phyloP scores from a whole-genome alignment of 169 alveolate genomes.

The Eimeria falciformis region DNA sequence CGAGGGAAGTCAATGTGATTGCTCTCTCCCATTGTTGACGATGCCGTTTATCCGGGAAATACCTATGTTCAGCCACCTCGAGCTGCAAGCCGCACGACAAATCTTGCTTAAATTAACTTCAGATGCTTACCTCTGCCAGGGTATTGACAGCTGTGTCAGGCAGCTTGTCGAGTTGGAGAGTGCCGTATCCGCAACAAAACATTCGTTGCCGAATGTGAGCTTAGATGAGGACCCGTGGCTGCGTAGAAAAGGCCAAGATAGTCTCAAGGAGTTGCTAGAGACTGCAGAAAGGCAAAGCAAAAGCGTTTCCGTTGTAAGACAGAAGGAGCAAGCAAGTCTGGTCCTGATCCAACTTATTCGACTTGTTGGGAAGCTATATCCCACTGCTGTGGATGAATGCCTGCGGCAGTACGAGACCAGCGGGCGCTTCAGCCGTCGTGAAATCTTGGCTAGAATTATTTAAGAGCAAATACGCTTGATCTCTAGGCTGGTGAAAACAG shows the following conservation, averaged over 20 bases:
- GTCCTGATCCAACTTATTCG: slow-evolving; percentile 9
- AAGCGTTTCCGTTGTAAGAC: background rate
- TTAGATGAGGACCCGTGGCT: background rate
- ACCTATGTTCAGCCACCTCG: slow-evolving; percentile 22
- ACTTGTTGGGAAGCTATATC: slow-evolving; percentile 24
- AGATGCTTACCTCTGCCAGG: slow-evolving; percentile 2
- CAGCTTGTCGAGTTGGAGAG: slow-evolving; percentile 27
- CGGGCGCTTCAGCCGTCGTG: slow-evolving; percentile 58
- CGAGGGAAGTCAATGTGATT: background rate
- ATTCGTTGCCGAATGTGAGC: background rate
- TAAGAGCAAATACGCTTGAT: too few species aligned
- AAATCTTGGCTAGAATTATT: slow-evolving; percentile 3
- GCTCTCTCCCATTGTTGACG: background rate
- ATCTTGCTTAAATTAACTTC: background rate
- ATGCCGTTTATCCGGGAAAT: slow-evolving; percentile 23
- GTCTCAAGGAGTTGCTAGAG: background rate
- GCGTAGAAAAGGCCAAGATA: background rate
- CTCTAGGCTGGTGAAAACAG: too few species aligned
- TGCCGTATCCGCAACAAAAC: background rate
- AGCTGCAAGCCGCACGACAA: slow-evolving; percentile 2
- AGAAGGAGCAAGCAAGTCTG: slow-evolving; percentile 19
- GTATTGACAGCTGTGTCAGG: slow-evolving; percentile 50
- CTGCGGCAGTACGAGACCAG: slow-evolving; percentile 19
- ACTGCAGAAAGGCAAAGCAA: slow-evolving; percentile 8
- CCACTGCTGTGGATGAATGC: slow-evolving; percentile 40